These are phyloP conservation scores for Colletotrichum chlorophyti DNA, from an alignment of 2,329 filamentous ascomycete genomes.

Conservation along the genomic window DNA sequence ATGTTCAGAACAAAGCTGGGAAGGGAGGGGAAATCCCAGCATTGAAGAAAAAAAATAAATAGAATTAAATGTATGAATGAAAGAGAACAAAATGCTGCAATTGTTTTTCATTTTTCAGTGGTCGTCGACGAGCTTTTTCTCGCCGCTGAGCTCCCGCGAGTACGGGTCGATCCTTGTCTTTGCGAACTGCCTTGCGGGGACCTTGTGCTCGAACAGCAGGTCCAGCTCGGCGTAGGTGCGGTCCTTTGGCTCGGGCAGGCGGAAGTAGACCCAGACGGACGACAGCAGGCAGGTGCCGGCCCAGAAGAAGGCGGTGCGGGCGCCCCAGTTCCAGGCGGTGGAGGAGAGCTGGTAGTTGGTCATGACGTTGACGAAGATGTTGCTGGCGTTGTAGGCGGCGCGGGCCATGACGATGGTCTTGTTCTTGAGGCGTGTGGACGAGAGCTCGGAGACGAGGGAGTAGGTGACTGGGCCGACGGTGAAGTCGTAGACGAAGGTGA, in stretches of 20 bases:
- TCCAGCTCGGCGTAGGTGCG: constrained; percentile 53
- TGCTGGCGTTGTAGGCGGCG: constrained; percentile 53
- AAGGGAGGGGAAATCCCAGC: too few species aligned
- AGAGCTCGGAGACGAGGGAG: constrained; percentile 58
- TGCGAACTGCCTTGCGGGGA: constrained; percentile 48
- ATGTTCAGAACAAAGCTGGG: too few species aligned
- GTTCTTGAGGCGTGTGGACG: constrained; percentile 58
- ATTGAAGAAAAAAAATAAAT: too few species aligned
- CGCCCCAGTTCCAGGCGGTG: constrained; percentile 54
- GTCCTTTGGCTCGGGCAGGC: constrained; percentile 60
- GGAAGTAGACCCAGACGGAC: constrained; percentile 56
- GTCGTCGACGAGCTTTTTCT: constrained; percentile 23
- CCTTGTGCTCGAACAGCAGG: constrained; percentile 46
- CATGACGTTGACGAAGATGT: constrained; percentile 57
- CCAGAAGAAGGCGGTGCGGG: constrained; percentile 55
- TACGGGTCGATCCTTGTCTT: constrained; percentile 46
- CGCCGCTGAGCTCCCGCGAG: constrained; percentile 24
- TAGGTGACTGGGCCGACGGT: constrained; percentile 62
- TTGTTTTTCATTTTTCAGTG: background rate
- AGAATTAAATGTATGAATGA: too few species aligned
- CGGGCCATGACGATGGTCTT: constrained; percentile 62
- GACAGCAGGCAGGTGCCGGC: constrained; percentile 54
- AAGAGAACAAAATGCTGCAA: too few species aligned
- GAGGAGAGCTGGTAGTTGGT: constrained; percentile 56
- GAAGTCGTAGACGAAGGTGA: constrained; percentile 60